Evolutionary conservation across 768 basidiomycete species (phyloP), one percentile per base, ranked within the genome.

Genomic region (Harrya chromipes): DNA sequence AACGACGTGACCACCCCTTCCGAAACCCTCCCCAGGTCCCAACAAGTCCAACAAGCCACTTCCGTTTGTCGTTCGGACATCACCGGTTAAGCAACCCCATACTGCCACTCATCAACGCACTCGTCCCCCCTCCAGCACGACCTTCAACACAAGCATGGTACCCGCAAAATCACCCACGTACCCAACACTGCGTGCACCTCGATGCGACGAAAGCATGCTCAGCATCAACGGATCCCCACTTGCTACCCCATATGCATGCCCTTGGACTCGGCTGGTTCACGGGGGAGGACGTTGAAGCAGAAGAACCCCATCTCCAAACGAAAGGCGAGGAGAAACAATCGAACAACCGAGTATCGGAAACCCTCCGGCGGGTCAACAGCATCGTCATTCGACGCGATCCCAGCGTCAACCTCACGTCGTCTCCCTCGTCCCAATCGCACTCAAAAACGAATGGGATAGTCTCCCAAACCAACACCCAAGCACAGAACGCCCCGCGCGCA

Each of bases 161-260:
- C 71, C 70, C 19, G 65, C 69, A 37, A 67, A 72, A 46, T 68
- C 67, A 8, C 72, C 70, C 54, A 68, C 55, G 48, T 79, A 61
- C 54, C 70, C 76, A 16, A 63, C 75, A 4, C 72, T 84, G 40
- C 82, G 89, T 21, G 73, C 84, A 62, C 85, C 87, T 11, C 79
- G 85, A 35, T 80, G 75, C 55, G 81, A 89, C 59, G 90, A 93
- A 66, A 82, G 75, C 59, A 81, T 91, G 80, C 74, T 91, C 43
- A 88, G 88, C 59, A 67, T 86, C 17, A 92, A 93, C 52, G 90
- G 90, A 4, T 90, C 87, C 0, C 90, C 90, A 0, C 74, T 92
- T 16, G 81, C 83, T n/a, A 90, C 90, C 62, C 88, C 89, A 1
- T 86, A n/a, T n/a, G n/a, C n/a, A 84, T 59, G 74, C 82, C 51